These are phyloP conservation scores for Castanea crenata DNA, from an alignment of 306 rosid species.

Conservation along the genomic window DNA sequence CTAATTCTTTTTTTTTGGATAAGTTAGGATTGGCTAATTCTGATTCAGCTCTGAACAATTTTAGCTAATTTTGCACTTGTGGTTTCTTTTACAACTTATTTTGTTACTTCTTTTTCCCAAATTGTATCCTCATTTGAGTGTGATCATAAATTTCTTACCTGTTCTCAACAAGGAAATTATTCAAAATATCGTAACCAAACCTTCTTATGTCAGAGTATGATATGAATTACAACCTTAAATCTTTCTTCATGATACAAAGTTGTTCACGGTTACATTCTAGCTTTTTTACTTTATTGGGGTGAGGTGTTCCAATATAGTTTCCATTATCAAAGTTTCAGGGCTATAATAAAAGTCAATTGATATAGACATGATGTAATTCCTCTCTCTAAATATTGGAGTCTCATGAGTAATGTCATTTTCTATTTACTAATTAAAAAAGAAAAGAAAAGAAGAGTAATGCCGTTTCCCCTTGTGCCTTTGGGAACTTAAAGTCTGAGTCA, in stretches of 20 bases:
- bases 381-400: background rate
- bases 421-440: too few species aligned
- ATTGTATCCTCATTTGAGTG: background rate
- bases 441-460: too few species aligned
- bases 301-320: background rate
- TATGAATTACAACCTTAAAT: background rate
- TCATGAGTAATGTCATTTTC: background rate
- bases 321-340: background rate
- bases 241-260: background rate
- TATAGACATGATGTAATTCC: background rate
- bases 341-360: background rate
- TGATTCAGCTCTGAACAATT: background rate
- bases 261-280: background rate
- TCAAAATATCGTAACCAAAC: background rate
- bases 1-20: background rate
- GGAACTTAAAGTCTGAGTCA: background rate
- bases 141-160: background rate
- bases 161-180: background rate
- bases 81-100: background rate
- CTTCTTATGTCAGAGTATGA: background rate
- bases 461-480: background rate
- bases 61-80: background rate
- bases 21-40: too few species aligned
- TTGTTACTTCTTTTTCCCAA: background rate
- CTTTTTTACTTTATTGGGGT: background rate